Percentiles rank a stretch among this genome's conserved stretches.
These are phyloP conservation scores for Polyporus arcularius DNA, from an alignment of 768 basidiomycete species.

Conservation along the genomic window DNA sequence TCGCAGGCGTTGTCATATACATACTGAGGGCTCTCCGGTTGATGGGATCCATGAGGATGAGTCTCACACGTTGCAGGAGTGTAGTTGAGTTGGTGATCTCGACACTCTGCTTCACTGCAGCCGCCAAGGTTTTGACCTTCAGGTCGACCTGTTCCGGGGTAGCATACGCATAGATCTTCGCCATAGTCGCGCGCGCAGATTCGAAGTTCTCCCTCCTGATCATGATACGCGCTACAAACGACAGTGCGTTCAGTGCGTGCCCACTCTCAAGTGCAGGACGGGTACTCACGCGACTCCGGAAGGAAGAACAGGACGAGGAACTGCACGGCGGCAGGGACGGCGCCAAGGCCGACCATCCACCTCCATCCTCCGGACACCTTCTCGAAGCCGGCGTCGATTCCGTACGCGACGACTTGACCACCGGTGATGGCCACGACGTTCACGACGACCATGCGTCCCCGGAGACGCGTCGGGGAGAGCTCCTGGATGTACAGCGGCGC, in stretches of 20 bases:
- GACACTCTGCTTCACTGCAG: slow-evolving; percentile 61
- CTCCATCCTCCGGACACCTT: slow-evolving; percentile 68
- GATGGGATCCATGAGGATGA: slow-evolving; percentile 54
- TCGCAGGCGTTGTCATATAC: slow-evolving; percentile 24
- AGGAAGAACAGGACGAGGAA: slow-evolving; percentile 60
- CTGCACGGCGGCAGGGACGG: slow-evolving; percentile 67
- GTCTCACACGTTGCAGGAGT: slow-evolving; percentile 53
- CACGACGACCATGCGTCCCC: slow-evolving; percentile 78
- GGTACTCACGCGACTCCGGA: slow-evolving; percentile 73
- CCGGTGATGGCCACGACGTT: slow-evolving; percentile 84
- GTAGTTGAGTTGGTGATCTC: slow-evolving; percentile 64
- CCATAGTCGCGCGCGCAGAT: slow-evolving; percentile 54
- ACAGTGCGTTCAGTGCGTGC: background rate
- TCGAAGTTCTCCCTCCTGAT: slow-evolving; percentile 54
- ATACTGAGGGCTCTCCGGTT: slow-evolving; percentile 72
- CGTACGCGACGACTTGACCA: slow-evolving; percentile 80
- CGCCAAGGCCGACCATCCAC: slow-evolving; percentile 82
- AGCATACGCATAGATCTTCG: slow-evolving; percentile 70
- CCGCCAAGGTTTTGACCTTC: slow-evolving; percentile 64
- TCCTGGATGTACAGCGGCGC: slow-evolving; percentile 86
- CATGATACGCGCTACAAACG: slow-evolving; percentile 56
- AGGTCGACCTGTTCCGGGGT: slow-evolving; percentile 63
- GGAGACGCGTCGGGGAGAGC: slow-evolving; percentile 69
- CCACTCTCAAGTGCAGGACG: too few species aligned
- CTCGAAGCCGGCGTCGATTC: slow-evolving; percentile 67